Evolutionary conservation across 2,329 filamentous ascomycete genomes (phyloP).

Genomic region (Basipetospora chlamydospora): DNA sequence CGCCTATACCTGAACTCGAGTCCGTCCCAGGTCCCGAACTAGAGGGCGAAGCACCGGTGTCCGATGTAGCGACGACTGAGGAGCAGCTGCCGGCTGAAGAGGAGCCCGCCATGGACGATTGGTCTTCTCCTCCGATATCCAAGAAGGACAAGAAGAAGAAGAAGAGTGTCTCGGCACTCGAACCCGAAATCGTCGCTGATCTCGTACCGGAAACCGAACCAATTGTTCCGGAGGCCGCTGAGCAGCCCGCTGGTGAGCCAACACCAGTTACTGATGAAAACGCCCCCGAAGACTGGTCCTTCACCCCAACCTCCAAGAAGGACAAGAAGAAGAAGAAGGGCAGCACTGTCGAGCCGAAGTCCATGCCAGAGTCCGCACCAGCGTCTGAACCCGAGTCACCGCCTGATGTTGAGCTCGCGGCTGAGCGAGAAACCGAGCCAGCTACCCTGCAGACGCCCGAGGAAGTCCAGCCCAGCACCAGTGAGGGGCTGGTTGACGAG

Average conservation of each 20-base stretch:
- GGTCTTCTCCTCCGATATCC: background rate
- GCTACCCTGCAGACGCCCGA: too few relatives aligned
- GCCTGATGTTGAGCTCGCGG: too few relatives aligned
- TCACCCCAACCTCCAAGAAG: constrained; percentile 1
- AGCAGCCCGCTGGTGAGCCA: too few relatives aligned
- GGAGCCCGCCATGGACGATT: constrained; percentile 1
- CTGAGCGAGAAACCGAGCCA: background rate
- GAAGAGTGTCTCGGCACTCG: background rate
- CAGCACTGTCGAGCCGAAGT: background rate
- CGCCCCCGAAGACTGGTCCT: background rate
- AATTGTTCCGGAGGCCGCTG: too few relatives aligned
- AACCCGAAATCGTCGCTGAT: background rate
- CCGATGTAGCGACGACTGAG: too few relatives aligned
- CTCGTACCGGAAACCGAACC: constrained; percentile 5
- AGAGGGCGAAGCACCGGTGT: too few relatives aligned
- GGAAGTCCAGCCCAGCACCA: too few relatives aligned
- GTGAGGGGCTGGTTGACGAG: background rate
- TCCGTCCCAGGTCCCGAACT: constrained; percentile 6
- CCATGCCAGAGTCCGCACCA: background rate
- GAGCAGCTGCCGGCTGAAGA: background rate
- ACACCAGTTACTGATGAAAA: constrained; percentile 2
- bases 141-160: constrained; percentile 5
- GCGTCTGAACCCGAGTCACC: too few relatives aligned
- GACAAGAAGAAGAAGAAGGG: constrained; percentile 3
- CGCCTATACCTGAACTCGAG: constrained; percentile 1